Conservation (phyloP, 352 stramenopile species). For the Globisporangium alternatum region DNA sequence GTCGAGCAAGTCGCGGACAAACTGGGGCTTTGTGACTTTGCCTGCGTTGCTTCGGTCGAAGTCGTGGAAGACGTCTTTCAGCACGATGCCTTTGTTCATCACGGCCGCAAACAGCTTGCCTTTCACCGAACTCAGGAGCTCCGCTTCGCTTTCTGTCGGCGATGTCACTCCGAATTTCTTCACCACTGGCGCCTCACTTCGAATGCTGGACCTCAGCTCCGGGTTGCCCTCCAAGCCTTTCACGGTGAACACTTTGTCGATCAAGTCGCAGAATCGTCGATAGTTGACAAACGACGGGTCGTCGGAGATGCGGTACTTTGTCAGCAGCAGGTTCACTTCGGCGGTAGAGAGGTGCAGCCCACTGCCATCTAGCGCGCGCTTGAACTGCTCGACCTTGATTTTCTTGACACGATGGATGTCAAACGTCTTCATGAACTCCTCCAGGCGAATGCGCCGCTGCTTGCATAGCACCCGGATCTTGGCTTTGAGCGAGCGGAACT, state of each 20-base stretch:
- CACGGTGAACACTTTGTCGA: slow-evolving; percentile 81
- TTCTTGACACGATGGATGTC: slow-evolving; percentile 84
- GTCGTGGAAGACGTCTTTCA: slow-evolving; percentile 87
- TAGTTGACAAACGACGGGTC: slow-evolving; percentile 75
- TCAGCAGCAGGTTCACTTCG: slow-evolving; percentile 57
- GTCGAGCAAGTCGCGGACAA: slow-evolving; percentile 66
- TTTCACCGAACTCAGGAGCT: slow-evolving; percentile 37
- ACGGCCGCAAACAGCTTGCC: slow-evolving; percentile 58
- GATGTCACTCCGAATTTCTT: slow-evolving; percentile 36
- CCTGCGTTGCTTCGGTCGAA: slow-evolving; percentile 83
- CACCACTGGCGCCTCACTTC: slow-evolving; percentile 23
- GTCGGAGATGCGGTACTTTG: slow-evolving; percentile 63
- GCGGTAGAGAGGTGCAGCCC: slow-evolving; percentile 51
- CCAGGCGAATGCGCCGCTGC: slow-evolving; percentile 74
- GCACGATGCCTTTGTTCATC: slow-evolving; percentile 78
- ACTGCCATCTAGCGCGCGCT: slow-evolving; percentile 72
- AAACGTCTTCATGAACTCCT: slow-evolving; percentile 90
- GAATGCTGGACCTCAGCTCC: slow-evolving; percentile 31
- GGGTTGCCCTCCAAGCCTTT: slow-evolving; percentile 75
- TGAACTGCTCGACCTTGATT: slow-evolving; percentile 79
- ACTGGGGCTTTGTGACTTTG: slow-evolving; percentile 80
- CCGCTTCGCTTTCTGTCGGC: slow-evolving; percentile 32
- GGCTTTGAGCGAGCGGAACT: slow-evolving; percentile 80
- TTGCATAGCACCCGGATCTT: slow-evolving; percentile 80
- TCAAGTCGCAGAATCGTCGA: slow-evolving; percentile 78